Percentiles rank a stretch among this genome's conserved stretches.
Evolutionary conservation across 345 rosid species (phyloP).

Genomic region (Excoecaria agallocha): DNA sequence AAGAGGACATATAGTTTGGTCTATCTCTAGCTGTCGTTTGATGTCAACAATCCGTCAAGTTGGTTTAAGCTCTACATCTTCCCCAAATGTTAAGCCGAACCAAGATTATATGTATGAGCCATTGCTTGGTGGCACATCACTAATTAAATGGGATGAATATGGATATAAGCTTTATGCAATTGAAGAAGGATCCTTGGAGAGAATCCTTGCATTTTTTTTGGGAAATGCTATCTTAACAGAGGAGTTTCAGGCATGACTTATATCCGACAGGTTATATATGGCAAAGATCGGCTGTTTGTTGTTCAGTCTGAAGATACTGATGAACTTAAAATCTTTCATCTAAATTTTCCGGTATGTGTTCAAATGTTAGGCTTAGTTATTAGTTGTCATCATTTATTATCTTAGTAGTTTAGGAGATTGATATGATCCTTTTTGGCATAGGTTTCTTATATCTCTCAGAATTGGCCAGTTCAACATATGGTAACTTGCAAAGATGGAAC

Average conservation of each 20-base stretch:
- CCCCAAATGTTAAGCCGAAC: slow-evolving; percentile 66
- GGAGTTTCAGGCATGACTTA: slow-evolving; percentile 94
- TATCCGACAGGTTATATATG: slow-evolving; percentile 88
- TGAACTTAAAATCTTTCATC: slow-evolving; percentile 83
- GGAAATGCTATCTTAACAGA: slow-evolving; percentile 88
- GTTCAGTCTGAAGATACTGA: slow-evolving; percentile 96
- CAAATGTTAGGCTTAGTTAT: slow-evolving; percentile 15
- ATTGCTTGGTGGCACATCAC: slow-evolving; percentile 77
- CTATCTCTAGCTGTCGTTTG: slow-evolving; percentile 93
- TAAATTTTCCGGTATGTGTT: slow-evolving; percentile 81
- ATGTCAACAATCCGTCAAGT: slow-evolving; percentile 97
- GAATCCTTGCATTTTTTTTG: slow-evolving; percentile 91
- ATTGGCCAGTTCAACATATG: too few relatives aligned
- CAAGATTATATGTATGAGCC: slow-evolving; percentile 86
- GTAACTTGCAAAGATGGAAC: too few relatives aligned
- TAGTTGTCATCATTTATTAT: slow-evolving; percentile 17
- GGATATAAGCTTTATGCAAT: slow-evolving; percentile 90
- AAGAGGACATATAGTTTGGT: slow-evolving; percentile 97
- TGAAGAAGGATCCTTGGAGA: slow-evolving; percentile 72
- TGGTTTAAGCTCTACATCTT: slow-evolving; percentile 77
- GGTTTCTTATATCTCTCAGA: too few relatives aligned
- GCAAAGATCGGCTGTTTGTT: slow-evolving; percentile 91
- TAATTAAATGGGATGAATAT: slow-evolving; percentile 93
- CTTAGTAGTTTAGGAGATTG: slow-evolving; percentile 25
- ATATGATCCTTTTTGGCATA: too few relatives aligned